Percentiles rank a stretch among this genome's conserved stretches.
These are phyloP conservation scores for Tolypocladium tundrense DNA, from an alignment of 2,329 filamentous ascomycete genomes.

Conservation along the genomic window DNA sequence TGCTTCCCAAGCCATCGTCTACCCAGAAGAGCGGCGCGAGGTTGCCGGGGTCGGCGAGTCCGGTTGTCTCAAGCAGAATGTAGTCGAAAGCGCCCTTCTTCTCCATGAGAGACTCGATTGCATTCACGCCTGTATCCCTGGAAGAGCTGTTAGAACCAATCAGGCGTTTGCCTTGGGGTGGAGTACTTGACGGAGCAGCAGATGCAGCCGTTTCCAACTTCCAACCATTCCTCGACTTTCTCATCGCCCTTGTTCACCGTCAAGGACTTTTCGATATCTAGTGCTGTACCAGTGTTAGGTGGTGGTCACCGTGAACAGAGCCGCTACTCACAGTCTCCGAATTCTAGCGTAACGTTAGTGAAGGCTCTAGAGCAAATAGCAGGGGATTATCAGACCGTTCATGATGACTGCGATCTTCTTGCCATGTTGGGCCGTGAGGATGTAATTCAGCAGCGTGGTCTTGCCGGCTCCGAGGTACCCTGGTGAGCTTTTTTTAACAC, in stretches of 20 bases:
- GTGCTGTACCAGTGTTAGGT: slow-evolving; percentile 39
- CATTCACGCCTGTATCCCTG: slow-evolving; percentile 84
- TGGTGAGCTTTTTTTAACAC: slow-evolving; percentile 19
- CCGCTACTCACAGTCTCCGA: slow-evolving; percentile 61
- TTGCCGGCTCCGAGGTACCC: slow-evolving; percentile 94
- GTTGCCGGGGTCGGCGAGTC: slow-evolving; percentile 89
- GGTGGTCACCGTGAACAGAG: background rate
- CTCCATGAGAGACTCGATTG: slow-evolving; percentile 92
- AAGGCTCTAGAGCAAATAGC: background rate
- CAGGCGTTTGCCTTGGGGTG: too few relatives aligned
- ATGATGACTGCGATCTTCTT: slow-evolving; percentile 98
- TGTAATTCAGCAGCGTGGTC: slow-evolving; percentile 91
- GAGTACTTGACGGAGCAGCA: slow-evolving; percentile 90
- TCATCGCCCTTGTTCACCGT: slow-evolving; percentile 79
- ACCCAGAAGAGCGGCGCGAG: slow-evolving; percentile 96
- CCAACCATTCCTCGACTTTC: slow-evolving; percentile 86
- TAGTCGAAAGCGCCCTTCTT: slow-evolving; percentile 93
- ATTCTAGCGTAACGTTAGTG: slow-evolving; percentile 42
- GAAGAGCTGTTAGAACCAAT: background rate
- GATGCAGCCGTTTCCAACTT: slow-evolving; percentile 92
- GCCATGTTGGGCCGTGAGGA: slow-evolving; percentile 86
- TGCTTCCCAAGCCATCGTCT: slow-evolving; percentile 87
- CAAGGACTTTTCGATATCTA: slow-evolving; percentile 92
- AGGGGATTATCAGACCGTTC: slow-evolving; percentile 48
- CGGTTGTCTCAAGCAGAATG: slow-evolving; percentile 92